Evolutionary conservation across 257 asterid genomes (phyloP), one percentile per base, ranked within the genome.

Genomic region (Avicennia marina): DNA sequence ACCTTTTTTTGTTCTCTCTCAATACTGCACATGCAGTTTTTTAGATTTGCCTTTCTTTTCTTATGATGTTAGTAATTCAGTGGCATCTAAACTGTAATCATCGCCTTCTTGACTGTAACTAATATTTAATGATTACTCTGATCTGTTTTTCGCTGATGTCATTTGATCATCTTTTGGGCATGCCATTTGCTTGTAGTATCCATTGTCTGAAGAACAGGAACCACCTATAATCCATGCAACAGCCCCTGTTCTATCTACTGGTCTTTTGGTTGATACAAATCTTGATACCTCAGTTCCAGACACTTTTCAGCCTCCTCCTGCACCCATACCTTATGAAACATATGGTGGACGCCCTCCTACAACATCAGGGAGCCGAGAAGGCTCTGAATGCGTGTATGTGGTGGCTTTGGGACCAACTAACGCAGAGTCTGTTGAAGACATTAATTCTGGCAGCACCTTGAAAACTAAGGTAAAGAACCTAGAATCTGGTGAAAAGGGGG

Each of bases 261-360:
- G 83, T 31, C 87, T 81, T 52, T 72, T 87, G 76, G 96, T 90
- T 4, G 98, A 90, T 66, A 84, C 96, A 45, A 90, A 87, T 79
- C 78, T 84, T 62, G 95, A 84, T 67, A 84, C 98, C 27, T 75
- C 96, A 47, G 71, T 74, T 56, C 96, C 87, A 22, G 95, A 85
- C 65, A 82, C 96, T 44, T 90, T 80, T 68, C 72, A 77, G 21
- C 75, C 94, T 32, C 95, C 98, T 43, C 96, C 98, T 39, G 78
- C 77, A 17, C 98, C 96, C 21, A 62, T 82, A 57, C 96, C 95
- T 27, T 87, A 80, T 72, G 96, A 87, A 60, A 74, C 75, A 34
- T 43, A 59, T 58, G 80, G 49, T 36, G 77, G 74, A 50, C 64
- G 5, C 54, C 84, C 87, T 58, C 69, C 64, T 31, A 73, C 83